Percentiles rank a stretch among this genome's conserved stretches.
phyloP scores from a whole-genome alignment of 192 early-diverging fungal genomes.

The Entrophospora sp. region DNA sequence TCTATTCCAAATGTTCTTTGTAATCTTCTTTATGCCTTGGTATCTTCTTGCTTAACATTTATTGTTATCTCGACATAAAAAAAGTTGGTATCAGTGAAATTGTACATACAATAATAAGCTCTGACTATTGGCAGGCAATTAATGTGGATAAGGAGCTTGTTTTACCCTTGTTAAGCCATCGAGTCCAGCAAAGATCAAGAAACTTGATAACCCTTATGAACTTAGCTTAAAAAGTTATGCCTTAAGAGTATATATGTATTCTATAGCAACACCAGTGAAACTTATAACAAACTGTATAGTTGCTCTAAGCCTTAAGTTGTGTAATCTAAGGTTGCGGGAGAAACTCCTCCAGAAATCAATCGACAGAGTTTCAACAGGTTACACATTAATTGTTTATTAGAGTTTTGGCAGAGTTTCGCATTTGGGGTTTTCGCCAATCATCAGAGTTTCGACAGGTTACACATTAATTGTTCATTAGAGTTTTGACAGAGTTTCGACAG shows the following conservation, averaged over 20 bases:
- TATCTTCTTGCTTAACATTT: background rate
- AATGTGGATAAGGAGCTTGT: background rate
- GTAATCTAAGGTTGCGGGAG: too few relatives aligned
- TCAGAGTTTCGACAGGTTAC: too few relatives aligned
- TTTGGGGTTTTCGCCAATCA: too few relatives aligned
- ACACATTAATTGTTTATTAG: too few relatives aligned
- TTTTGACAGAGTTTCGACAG: too few relatives aligned
- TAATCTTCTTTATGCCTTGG: too few relatives aligned
- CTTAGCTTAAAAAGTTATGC: background rate
- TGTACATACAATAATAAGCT: background rate
- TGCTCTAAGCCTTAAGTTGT: background rate
- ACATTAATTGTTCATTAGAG: too few relatives aligned
- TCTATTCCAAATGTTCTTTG: background rate
- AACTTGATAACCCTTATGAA: background rate
- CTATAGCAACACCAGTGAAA: background rate
- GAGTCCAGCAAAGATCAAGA: conserved; percentile 1
- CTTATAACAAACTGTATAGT: background rate
- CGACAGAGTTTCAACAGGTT: too few relatives aligned
- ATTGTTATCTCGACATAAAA: background rate
- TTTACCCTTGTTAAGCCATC: background rate
- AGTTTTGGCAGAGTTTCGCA: too few relatives aligned
- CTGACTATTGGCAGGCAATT: background rate
- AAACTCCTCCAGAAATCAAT: too few relatives aligned
- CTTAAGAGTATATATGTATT: background rate
- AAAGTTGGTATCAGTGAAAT: background rate